phyloP scores from a whole-genome alignment of 2,329 filamentous ascomycete genomes.

The Cladosporium sp. region DNA sequence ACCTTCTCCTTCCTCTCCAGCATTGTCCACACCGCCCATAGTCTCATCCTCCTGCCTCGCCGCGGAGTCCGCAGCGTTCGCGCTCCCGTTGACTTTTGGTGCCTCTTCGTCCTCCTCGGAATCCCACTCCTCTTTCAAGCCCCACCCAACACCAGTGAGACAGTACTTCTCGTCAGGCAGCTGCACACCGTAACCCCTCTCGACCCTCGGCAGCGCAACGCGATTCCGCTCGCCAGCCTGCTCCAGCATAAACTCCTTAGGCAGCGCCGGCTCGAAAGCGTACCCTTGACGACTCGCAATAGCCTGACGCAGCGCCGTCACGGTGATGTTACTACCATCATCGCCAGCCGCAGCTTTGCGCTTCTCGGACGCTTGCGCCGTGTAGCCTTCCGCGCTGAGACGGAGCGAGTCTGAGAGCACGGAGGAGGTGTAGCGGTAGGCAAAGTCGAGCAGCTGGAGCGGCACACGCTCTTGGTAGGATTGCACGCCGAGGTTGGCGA shows the following conservation, averaged over 20 bases:
- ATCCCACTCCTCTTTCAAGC: conserved; percentile 59
- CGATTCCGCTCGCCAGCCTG: conserved; percentile 71
- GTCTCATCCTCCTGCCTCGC: conserved; percentile 30
- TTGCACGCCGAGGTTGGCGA: conserved; percentile 75
- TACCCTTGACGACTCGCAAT: conserved; percentile 68
- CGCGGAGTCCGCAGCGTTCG: not conserved
- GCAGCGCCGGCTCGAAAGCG: conserved; percentile 65
- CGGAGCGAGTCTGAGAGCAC: conserved; percentile 71
- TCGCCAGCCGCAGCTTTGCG: conserved; percentile 31
- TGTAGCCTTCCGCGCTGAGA: conserved; percentile 67
- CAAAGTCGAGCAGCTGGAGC: conserved; percentile 80
- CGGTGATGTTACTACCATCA: conserved; percentile 57
- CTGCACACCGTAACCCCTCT: conserved; percentile 58
- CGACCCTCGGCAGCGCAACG: conserved; percentile 60
- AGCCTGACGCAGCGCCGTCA: conserved; percentile 70
- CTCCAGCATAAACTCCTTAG: conserved; percentile 76
- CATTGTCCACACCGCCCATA: conserved; percentile 46
- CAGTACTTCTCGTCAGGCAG: conserved; percentile 64
- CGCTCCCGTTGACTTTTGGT: conserved; percentile 45
- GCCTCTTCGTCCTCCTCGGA: conserved; percentile 47
- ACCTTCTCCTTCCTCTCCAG: conserved; percentile 34
- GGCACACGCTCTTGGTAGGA: conserved; percentile 81
- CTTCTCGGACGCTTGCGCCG: conserved; percentile 23
- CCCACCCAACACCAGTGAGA: conserved; percentile 58
- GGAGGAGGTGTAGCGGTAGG: conserved; percentile 75